phyloP scores from a whole-genome alignment of 2,329 filamentous ascomycete genomes.

The Verticillium nubilum region DNA sequence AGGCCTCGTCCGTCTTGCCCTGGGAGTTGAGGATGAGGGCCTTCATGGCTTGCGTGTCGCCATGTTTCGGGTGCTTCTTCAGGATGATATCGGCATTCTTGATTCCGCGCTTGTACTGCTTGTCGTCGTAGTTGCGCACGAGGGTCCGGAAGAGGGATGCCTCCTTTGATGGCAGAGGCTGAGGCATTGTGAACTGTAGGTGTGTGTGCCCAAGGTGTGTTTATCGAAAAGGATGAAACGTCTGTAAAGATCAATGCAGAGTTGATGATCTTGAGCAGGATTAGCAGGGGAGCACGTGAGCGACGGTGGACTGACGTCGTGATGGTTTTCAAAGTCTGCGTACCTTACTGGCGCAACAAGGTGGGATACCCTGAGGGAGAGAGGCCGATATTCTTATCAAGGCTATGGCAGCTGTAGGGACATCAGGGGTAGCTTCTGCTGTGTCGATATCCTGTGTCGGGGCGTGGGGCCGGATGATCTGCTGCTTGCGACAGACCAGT shows the following conservation, averaged over 20 bases:
- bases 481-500: not conserved
- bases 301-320: not conserved
- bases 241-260: not conserved
- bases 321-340: not conserved
- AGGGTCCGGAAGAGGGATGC: constrained; percentile 89
- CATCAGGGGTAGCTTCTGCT: not conserved
- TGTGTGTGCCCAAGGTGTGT: not conserved
- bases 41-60: constrained; percentile 98
- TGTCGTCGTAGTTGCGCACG: constrained; percentile 94
- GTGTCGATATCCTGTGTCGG: not conserved
- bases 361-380: not conserved
- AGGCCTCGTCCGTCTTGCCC: constrained; percentile 90
- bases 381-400: not conserved
- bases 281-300: not conserved
- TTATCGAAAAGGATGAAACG: not conserved
- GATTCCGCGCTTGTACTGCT: constrained; percentile 92
- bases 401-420: not conserved
- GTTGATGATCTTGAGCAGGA: not conserved
- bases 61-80: constrained; percentile 91
- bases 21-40: constrained; percentile 91
- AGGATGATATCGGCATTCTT: constrained; percentile 96
- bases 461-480: not conserved
- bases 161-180: constrained; percentile 80
- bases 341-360: not conserved
- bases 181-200: constrained; percentile 48